phyloP scores from a whole-genome alignment of 2,329 filamentous ascomycete species.

The Balansia obtecta region DNA sequence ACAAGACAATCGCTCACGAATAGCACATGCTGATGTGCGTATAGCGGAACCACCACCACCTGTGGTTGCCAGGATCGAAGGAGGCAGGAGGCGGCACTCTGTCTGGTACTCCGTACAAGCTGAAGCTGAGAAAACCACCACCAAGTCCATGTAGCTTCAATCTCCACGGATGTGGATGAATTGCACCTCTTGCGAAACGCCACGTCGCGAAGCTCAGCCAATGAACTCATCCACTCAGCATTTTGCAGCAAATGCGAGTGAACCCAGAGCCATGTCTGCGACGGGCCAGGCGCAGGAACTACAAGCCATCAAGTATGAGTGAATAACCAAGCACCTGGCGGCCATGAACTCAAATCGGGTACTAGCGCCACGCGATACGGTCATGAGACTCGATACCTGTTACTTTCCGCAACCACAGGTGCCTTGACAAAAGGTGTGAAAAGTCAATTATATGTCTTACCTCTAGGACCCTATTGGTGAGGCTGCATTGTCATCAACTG shows the following conservation, averaged over 20 bases:
- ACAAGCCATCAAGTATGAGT: not conserved
- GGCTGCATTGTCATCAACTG: not conserved
- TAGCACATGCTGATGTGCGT: not conserved
- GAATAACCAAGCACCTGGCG: not conserved
- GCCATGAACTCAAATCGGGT: constrained; percentile 9
- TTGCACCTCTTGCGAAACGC: constrained; percentile 3
- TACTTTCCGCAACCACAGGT: constrained; percentile 3
- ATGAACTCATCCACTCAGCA: not conserved
- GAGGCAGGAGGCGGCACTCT: not conserved
- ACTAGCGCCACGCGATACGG: constrained; percentile 18
- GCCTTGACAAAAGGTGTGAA: not conserved
- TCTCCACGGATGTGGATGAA: not conserved
- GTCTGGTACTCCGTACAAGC: not conserved
- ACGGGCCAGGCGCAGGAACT: not conserved
- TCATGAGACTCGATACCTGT: constrained; percentile 19
- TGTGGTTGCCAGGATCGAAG: not conserved
- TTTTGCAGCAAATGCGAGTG: not conserved
- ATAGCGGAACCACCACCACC: constrained; percentile 2
- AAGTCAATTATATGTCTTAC: not conserved
- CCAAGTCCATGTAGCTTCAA: not conserved
- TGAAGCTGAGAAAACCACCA: not conserved
- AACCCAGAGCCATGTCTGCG: constrained; percentile 1
- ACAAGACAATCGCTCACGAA: constrained; percentile 1
- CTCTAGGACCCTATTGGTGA: not conserved
- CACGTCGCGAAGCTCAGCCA: constrained; percentile 6